Percentiles rank a stretch among this genome's conserved stretches.
phyloP scores from a whole-genome alignment of 2,329 filamentous ascomycete species.

The Lachnellula hyalina region DNA sequence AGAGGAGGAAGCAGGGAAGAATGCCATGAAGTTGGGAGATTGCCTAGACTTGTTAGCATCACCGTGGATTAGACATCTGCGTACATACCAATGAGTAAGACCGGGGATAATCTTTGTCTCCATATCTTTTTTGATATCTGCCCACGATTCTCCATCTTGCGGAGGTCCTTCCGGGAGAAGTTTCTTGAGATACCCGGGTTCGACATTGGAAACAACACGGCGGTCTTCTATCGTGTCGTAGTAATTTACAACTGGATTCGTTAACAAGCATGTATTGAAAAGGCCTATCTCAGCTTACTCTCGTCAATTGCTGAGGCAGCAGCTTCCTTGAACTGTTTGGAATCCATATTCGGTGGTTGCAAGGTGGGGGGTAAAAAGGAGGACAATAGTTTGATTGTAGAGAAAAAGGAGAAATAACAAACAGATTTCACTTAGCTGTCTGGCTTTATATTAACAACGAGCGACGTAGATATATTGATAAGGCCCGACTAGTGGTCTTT shows the following conservation, averaged over 20 bases:
- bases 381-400: conserved; percentile 21
- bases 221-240: conserved; percentile 68
- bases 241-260: conserved; percentile 68
- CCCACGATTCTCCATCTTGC: conserved; percentile 66
- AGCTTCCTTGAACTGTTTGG: conserved; percentile 69
- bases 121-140: conserved; percentile 75
- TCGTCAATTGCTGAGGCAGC: conserved; percentile 77
- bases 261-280: conserved; percentile 6
- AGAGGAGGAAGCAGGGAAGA: conserved; percentile 78
- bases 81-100: conserved; percentile 73
- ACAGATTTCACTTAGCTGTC: conserved; percentile 34
- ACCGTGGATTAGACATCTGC: neutral
- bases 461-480: conserved; percentile 24
- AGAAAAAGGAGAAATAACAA: conserved; percentile 18
- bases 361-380: neutral
- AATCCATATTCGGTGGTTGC: conserved; percentile 56
- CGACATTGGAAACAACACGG: conserved; percentile 69
- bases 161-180: conserved; percentile 66
- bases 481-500: neutral
- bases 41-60: conserved; percentile 46
- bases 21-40: conserved; percentile 91
- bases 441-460: conserved; percentile 22
- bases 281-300: conserved; percentile 48
- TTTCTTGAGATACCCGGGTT: conserved; percentile 79
- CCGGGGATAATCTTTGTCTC: conserved; percentile 84